A percentile compares a stretch with the other conserved stretches of the same genome.
Conservation (phyloP, 768 basidiomycete species). For the Mycena metata region DNA sequence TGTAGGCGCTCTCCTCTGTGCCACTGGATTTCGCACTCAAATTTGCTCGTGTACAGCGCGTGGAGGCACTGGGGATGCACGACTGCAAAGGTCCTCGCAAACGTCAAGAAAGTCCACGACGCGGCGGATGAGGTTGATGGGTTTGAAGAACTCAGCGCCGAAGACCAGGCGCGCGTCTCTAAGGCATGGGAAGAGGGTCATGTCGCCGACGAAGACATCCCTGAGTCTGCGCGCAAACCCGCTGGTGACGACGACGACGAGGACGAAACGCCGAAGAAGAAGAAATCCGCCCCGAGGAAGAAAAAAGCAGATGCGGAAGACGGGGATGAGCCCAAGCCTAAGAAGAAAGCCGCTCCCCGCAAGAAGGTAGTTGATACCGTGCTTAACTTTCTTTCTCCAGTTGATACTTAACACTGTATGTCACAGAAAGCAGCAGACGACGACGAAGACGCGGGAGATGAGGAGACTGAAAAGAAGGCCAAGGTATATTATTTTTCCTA, state of each 20-base stretch:
- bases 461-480: constrained; percentile 49
- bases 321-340: constrained; percentile 49
- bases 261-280: constrained; percentile 69
- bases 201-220: constrained; percentile 87
- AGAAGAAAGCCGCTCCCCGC: constrained; percentile 51
- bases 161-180: constrained; percentile 78
- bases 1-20: constrained; percentile 57
- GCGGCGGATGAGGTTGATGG: constrained; percentile 84
- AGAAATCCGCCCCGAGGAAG: constrained; percentile 53
- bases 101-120: constrained; percentile 74
- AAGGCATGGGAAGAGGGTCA: constrained; percentile 83
- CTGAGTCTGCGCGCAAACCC: constrained; percentile 76
- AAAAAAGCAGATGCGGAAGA: constrained; percentile 49
- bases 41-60: constrained; percentile 53
- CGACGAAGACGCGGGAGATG: constrained; percentile 45
- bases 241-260: constrained; percentile 53
- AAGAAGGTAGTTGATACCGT: constrained; percentile 45
- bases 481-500: constrained; percentile 39
- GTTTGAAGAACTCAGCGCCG: constrained; percentile 77
- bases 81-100: constrained; percentile 62
- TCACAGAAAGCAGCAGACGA: constrained; percentile 46
- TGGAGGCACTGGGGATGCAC: too few species aligned
- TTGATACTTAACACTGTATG: constrained; percentile 10
- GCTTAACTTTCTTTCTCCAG: not conserved
- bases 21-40: constrained; percentile 5